Evolutionary conservation across 164 flowering plant genomes (phyloP).

Genomic region (Magnolia changhungtana): DNA sequence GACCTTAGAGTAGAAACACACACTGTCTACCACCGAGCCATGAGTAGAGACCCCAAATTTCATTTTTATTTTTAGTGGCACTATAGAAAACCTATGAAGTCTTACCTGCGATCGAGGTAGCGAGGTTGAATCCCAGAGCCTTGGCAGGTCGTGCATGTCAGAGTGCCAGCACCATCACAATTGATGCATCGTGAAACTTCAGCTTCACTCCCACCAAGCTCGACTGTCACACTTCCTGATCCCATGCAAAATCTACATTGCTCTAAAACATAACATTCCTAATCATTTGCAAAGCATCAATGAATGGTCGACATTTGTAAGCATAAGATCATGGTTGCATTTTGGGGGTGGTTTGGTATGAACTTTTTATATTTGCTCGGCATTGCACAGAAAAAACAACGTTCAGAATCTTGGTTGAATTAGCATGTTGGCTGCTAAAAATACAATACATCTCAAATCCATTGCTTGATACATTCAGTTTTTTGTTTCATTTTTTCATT

Average conservation of each 20-base stretch:
- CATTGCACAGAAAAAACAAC: not conserved
- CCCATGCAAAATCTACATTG: constrained; percentile 93
- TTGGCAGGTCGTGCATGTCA: constrained; percentile 98
- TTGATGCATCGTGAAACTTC: constrained; percentile 90
- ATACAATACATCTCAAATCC: not conserved
- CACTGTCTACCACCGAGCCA: too few species aligned
- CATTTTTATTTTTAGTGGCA: not conserved
- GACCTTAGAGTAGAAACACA: not conserved
- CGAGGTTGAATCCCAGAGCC: constrained; percentile 96
- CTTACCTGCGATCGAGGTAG: constrained; percentile 93
- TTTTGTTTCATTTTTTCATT: not conserved
- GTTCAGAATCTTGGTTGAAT: too few species aligned
- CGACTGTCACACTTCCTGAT: constrained; percentile 63
- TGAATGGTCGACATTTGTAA: not conserved
- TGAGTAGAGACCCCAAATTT: not conserved
- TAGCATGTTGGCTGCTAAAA: not conserved
- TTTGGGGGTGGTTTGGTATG: not conserved
- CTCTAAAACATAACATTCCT: constrained; percentile 37
- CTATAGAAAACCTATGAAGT: not conserved
- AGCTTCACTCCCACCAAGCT: constrained; percentile 74
- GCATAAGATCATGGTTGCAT: not conserved
- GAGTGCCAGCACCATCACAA: constrained; percentile 79
- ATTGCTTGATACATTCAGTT: not conserved
- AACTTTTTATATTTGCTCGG: not conserved
- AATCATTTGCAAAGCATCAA: not conserved